Percentiles rank a stretch among this genome's conserved stretches.
Conservation (phyloP, 192 early-diverging fungal genomes). For the Backusella circina region DNA sequence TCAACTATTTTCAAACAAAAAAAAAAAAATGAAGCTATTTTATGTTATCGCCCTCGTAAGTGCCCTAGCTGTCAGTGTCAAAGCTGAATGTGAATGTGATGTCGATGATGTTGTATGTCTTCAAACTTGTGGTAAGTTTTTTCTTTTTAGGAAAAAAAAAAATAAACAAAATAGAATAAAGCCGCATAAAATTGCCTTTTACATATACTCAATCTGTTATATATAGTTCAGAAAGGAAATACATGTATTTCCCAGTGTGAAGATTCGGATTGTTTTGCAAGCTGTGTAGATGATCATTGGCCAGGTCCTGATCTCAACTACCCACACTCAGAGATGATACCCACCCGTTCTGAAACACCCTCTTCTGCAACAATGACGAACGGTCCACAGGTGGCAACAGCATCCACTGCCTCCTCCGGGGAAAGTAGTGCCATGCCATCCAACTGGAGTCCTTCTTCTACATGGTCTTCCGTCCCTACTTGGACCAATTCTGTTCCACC, state of each 20-base stretch:
- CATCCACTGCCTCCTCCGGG: background rate
- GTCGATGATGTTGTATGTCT: background rate
- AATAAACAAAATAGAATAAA: background rate
- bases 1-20: background rate
- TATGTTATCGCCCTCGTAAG: background rate
- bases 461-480: background rate
- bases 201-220: background rate
- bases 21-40: conserved; percentile 8
- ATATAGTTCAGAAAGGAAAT: conserved; percentile 2
- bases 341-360: background rate
- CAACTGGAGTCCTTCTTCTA: background rate
- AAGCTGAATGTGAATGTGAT: conserved; percentile 10
- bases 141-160: background rate
- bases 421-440: background rate
- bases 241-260: background rate
- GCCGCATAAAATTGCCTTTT: background rate
- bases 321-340: background rate
- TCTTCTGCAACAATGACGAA: background rate
- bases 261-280: conserved; percentile 1
- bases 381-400: background rate
- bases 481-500: background rate
- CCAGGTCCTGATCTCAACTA: conserved; percentile 5
- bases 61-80: background rate
- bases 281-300: conserved; percentile 14
- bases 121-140: conserved; percentile 9